Evolutionary conservation across 495 filamentous ascomycete species (phyloP), one percentile per base, ranked within the genome.

Genomic region (Pyrenula aspistea): DNA sequence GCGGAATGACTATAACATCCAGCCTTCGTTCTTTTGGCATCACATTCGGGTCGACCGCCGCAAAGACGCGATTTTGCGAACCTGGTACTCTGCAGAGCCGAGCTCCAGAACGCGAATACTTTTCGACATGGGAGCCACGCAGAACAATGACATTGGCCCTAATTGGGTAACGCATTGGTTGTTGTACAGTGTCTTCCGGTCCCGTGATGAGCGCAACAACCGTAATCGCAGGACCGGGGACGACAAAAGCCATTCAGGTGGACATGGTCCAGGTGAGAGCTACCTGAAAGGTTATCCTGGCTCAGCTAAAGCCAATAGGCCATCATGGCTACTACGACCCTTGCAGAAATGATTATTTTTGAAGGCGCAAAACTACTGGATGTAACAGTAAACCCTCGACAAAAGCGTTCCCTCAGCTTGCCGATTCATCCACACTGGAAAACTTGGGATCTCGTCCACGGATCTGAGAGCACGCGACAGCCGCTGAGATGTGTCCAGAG

Each of bases 111-210:
- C 73, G n/a, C 63, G 68, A 0, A 59, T 61, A 1, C 58, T 71
- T 0, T 78, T 77, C 55, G 68, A 72, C 19, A 62, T 58, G 12
- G 76, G 74, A 12, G 60, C 58, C 2, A 71, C 70, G 0, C 31
- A 42, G 31, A 62, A 59, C 22, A 71, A 71, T 53, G 72, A 75
- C 59, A 68, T 72, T 49, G 77, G 73, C 10, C 75, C 76, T 8
- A 82, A 82, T 57, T 82, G 79, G 79, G 75, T 82, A 4, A 73
- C 77, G 4, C 69, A 71, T 12, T 82, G 79, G 79, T 73, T 81
- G 65, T 59, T 82, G 50, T 82, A 82, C 55, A 78, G 77, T 58
- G 77, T 80, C 20, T 82, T 80, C 64, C 77, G 79, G 19, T 80
- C 78, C 12, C 69, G 79, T 25, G 79, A 82, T 66, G 75, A 73